phyloP scores from a whole-genome alignment of 192 early-diverging fungal species.

The Coemansia sp. region DNA sequence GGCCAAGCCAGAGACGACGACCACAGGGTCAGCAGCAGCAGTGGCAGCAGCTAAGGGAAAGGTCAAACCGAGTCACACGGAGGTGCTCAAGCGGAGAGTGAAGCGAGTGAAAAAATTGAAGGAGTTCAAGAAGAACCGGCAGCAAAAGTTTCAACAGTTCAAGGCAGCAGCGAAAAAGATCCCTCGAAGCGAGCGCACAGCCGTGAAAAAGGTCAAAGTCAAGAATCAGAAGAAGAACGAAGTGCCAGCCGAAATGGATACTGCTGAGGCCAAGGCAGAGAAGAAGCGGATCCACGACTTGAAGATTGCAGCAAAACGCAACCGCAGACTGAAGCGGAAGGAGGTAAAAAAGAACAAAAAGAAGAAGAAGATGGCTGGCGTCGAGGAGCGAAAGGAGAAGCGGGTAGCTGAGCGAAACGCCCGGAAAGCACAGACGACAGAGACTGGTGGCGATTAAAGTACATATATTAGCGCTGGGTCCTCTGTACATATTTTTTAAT shows the following conservation, averaged over 20 bases:
- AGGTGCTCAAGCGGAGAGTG: slow-evolving; percentile 2
- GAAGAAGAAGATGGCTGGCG: slow-evolving; percentile 12
- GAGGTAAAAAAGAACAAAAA: slow-evolving; percentile 8
- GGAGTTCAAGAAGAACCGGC: slow-evolving; percentile 7
- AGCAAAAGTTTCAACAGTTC: neutral
- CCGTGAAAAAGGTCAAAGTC: slow-evolving; percentile 13
- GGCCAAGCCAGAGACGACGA: neutral
- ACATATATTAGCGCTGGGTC: no score
- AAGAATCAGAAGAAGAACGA: slow-evolving; percentile 14
- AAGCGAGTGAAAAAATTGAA: neutral
- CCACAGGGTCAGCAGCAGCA: neutral
- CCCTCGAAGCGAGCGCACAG: neutral
- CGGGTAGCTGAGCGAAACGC: slow-evolving; percentile 6
- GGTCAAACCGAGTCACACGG: neutral
- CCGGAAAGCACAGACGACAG: neutral
- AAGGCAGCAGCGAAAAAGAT: slow-evolving; percentile 6
- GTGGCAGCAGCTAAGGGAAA: neutral
- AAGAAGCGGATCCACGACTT: slow-evolving; percentile 6
- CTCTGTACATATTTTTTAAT: neutral
- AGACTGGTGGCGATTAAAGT: neutral
- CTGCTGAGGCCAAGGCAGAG: slow-evolving; percentile 7
- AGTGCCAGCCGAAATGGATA: slow-evolving; percentile 1
- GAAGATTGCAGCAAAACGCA: slow-evolving; percentile 3
- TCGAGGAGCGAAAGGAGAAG: slow-evolving; percentile 2
- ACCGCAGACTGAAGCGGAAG: slow-evolving; percentile 13